Evolutionary conservation across 805 yeast species (phyloP).

Genomic region (Cyberlindnera lachancei): DNA sequence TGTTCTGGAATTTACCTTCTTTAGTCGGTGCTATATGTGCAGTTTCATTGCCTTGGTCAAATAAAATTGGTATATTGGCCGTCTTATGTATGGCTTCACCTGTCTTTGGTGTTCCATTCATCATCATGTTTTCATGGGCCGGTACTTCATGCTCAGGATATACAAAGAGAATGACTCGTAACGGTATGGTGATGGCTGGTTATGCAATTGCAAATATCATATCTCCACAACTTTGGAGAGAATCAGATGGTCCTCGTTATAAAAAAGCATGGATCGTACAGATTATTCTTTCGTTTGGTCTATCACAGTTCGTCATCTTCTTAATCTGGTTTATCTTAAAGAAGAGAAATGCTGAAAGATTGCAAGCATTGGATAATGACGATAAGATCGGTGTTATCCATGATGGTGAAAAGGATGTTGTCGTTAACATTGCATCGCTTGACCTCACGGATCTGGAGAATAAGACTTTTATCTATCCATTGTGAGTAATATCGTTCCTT

Average conservation of each 20-base stretch:
- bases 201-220: conserved; percentile 44
- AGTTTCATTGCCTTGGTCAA: conserved; percentile 35
- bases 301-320: conserved; percentile 37
- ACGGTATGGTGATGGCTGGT: conserved; percentile 35
- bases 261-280: conserved; percentile 47
- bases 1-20: conserved; percentile 35
- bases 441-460: conserved; percentile 49
- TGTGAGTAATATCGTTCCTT: too few relatives aligned
- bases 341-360: conserved; percentile 37
- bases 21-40: conserved; percentile 39
- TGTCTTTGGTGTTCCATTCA: conserved; percentile 36
- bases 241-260: conserved; percentile 38
- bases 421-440: conserved; percentile 33
- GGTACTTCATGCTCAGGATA: conserved; percentile 35
- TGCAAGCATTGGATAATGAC: conserved; percentile 12
- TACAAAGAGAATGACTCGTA: conserved; percentile 43
- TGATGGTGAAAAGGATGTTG: conserved; percentile 27
- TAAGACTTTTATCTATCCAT: neutral
- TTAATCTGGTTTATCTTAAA: conserved; percentile 38
- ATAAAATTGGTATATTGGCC: conserved; percentile 39
- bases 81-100: conserved; percentile 40
- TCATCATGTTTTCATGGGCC: conserved; percentile 30
- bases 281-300: conserved; percentile 41
- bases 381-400: conserved; percentile 23
- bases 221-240: conserved; percentile 51